Conservation (phyloP, 177 flowering plant species). For the Vitis hybrid region DNA sequence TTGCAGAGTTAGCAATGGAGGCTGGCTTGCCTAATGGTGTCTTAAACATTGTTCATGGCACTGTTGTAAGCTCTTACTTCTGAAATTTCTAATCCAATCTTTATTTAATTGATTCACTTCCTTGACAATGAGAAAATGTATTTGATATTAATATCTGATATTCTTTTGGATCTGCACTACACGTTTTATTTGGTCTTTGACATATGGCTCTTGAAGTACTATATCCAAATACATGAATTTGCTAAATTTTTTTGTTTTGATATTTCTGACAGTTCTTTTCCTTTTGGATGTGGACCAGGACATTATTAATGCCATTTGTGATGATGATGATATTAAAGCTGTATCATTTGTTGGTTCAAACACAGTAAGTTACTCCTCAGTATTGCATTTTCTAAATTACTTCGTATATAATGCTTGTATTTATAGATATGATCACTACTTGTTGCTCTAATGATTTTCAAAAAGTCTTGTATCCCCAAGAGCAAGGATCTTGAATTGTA, state of each 20-base stretch:
- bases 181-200: background rate
- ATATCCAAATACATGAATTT: background rate
- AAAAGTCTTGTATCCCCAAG: background rate
- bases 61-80: slow-evolving; percentile 29
- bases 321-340: slow-evolving; percentile 47
- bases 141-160: background rate
- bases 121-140: background rate
- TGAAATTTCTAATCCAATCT: background rate
- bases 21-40: slow-evolving; percentile 60
- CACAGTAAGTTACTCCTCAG: slow-evolving; percentile 30
- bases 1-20: slow-evolving; percentile 46
- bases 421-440: background rate
- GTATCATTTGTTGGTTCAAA: slow-evolving; percentile 44
- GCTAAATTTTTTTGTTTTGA: background rate
- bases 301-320: slow-evolving; percentile 41
- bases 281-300: slow-evolving; percentile 31
- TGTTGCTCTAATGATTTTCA: background rate
- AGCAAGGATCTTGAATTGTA: background rate
- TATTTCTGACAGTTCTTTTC: background rate
- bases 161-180: background rate
- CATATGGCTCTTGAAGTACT: no score
- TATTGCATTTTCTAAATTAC: background rate
- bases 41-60: slow-evolving; percentile 49
- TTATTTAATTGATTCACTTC: background rate
- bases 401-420: background rate